Evolutionary conservation across 2,329 filamentous ascomycete species (phyloP).

Genomic region (Madurella mycetomatis): DNA sequence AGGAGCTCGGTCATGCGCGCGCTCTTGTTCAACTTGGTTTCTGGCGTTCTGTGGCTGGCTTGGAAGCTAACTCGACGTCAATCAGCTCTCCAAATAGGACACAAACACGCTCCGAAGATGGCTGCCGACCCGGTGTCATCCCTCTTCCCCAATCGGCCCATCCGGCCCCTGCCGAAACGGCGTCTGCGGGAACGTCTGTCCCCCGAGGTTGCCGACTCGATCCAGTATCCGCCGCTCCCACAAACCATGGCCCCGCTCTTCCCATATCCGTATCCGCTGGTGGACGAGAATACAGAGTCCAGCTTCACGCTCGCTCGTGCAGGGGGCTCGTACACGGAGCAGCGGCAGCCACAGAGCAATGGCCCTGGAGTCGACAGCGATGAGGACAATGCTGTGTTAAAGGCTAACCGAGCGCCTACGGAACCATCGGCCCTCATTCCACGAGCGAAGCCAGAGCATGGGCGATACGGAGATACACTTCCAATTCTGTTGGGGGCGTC

Average conservation of each 20-base stretch:
- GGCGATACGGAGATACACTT: slow-evolving; percentile 45
- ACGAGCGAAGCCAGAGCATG: slow-evolving; percentile 42
- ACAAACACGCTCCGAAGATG: slow-evolving; percentile 46
- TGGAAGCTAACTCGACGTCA: slow-evolving; percentile 17
- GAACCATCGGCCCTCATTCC: slow-evolving; percentile 42
- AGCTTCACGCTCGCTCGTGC: slow-evolving; percentile 29
- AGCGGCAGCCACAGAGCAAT: slow-evolving; percentile 46
- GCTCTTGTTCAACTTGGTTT: slow-evolving; percentile 3
- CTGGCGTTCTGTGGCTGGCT: slow-evolving; percentile 8
- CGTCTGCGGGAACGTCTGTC: slow-evolving; percentile 83
- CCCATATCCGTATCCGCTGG: slow-evolving; percentile 61
- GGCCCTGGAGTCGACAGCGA: slow-evolving; percentile 56
- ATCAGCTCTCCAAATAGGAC: slow-evolving; percentile 33
- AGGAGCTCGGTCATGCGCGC: slow-evolving; percentile 1
- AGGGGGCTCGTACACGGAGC: slow-evolving; percentile 25
- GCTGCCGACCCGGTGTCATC: slow-evolving; percentile 73
- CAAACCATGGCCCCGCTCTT: slow-evolving; percentile 70
- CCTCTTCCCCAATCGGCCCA: slow-evolving; percentile 83
- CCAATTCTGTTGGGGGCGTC: slow-evolving; percentile 65
- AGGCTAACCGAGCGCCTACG: slow-evolving; percentile 44
- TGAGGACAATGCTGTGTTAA: slow-evolving; percentile 50
- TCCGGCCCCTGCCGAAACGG: slow-evolving; percentile 85
- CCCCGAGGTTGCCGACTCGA: slow-evolving; percentile 74
- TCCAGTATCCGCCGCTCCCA: slow-evolving; percentile 76
- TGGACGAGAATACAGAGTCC: slow-evolving; percentile 41